These are phyloP conservation scores for Trichoderma asperellum DNA, from an alignment of 2,329 filamentous ascomycete species.

Conservation along the genomic window DNA sequence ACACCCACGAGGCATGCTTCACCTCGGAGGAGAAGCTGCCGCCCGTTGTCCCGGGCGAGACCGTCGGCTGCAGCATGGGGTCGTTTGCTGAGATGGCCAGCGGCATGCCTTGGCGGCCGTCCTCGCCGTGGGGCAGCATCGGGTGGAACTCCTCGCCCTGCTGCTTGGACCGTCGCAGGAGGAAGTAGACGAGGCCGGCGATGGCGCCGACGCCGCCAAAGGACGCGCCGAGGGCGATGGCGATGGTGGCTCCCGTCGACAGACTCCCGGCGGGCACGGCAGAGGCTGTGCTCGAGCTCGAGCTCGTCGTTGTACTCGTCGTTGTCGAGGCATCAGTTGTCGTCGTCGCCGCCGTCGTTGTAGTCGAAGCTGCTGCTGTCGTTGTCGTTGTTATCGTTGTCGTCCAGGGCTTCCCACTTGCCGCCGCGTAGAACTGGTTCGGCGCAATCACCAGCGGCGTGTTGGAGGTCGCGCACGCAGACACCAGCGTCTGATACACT, in stretches of 20 bases:
- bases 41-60: constrained; percentile 29
- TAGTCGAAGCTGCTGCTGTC: constrained; percentile 12
- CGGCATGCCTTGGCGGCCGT: constrained; percentile 29
- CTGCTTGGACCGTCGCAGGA: constrained; percentile 38
- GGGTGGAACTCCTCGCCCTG: constrained; percentile 38
- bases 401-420: constrained; percentile 12
- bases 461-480: constrained; percentile 49
- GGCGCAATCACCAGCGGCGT: constrained; percentile 50
- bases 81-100: constrained; percentile 26
- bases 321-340: constrained; percentile 20
- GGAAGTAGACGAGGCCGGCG: constrained; percentile 34
- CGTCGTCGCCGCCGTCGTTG: not conserved
- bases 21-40: constrained; percentile 23
- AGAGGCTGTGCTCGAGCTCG: constrained; percentile 4
- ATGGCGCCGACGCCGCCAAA: constrained; percentile 38
- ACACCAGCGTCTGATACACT: constrained; percentile 50
- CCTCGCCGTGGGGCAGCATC: constrained; percentile 37
- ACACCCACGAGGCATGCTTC: constrained; percentile 30
- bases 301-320: constrained; percentile 16
- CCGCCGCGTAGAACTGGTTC: constrained; percentile 34
- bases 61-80: constrained; percentile 27
- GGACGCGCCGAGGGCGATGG: constrained; percentile 46
- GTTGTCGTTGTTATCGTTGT: constrained; percentile 22
- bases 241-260: constrained; percentile 45
- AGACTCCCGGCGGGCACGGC: constrained; percentile 34